Base-by-base conservation (phyloP, 306 rosid species). In the Ceratonia siliqua region DNA sequence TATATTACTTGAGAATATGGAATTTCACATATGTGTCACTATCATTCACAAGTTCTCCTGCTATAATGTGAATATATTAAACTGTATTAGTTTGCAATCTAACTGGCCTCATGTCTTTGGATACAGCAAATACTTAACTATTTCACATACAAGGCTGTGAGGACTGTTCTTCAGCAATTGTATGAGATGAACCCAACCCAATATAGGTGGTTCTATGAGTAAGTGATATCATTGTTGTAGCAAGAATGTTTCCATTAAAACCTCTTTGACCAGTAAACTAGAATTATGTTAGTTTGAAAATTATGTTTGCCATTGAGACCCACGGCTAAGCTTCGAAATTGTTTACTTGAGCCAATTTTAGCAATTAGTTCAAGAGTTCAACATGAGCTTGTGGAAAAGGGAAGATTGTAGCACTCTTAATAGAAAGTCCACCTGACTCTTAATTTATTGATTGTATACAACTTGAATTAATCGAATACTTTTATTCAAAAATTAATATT, bases 151-250 rank as follows among this genome's bases (percentile, higher is more conserved):
- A 91, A 91, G 84, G 98, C 98, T 70, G 98, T 91, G 85, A 87
- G 96, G 91, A 94, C 96, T 38, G 98, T 94, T 63, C 84, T 94
- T 82, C 89, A 83, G 81, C 98, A 94, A 75, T 76, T 94, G 30
- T 87, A 94, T 73, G 98, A 94, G 85, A 94, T 94, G 97, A 91
- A 94, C 11, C 98, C 98, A 1, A 89, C 96, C 4, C 83, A 90
- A 49, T 92, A 94, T 78, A 87, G 90, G 49, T 94, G 97, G 96
- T 84, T 94, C 69, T 94, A 94, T 17, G 85, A 94, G 98, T 94
- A 88, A 84, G 98, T 38, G 41, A 33, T 74, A 32, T 59, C 65
- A 13, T n/a, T 42, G 3, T 50, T 58, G 8, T 22, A 38, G 38
- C 30, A 65, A 58, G 33, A 71, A 52, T 52, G 36, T 61, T 70